phyloP scores from a whole-genome alignment of 257 asterid species.

The Nicotiana undulata region DNA sequence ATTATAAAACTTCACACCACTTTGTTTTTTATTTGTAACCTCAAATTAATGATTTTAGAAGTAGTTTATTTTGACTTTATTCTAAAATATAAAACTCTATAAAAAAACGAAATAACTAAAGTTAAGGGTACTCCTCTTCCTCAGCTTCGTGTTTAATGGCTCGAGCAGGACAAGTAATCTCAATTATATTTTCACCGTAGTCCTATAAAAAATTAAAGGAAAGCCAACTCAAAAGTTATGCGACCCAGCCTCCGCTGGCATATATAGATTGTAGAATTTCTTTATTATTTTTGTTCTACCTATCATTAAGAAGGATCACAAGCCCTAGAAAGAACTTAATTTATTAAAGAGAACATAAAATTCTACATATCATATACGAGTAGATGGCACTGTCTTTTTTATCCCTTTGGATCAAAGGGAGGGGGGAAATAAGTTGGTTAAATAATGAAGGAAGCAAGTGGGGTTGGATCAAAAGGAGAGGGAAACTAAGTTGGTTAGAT shows the following conservation, averaged over 20 bases:
- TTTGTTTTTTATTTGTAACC: background rate
- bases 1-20: background rate
- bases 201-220: too few relatives aligned
- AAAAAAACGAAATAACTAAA: background rate
- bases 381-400: background rate
- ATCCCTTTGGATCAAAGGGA: background rate
- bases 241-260: background rate
- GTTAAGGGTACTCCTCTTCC: background rate
- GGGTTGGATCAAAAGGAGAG: background rate
- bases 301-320: too few relatives aligned
- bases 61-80: background rate
- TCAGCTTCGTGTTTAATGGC: background rate
- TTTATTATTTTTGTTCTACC: too few relatives aligned
- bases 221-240: too few relatives aligned
- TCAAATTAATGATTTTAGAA: background rate
- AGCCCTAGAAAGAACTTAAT: background rate
- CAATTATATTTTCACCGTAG: too few relatives aligned
- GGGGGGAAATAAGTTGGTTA: too few relatives aligned
- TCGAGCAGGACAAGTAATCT: background rate
- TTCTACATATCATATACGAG: background rate
- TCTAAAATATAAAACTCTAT: background rate
- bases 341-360: background rate
- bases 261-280: background rate
- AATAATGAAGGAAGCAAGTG: slow-evolving; percentile 5
- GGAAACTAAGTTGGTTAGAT: too few relatives aligned